A percentile compares a stretch with the other conserved stretches of the same genome.
These are phyloP conservation scores for Pseudopyrenochaeta lycopersici DNA, from an alignment of 2,329 filamentous ascomycete genomes.

Conservation along the genomic window DNA sequence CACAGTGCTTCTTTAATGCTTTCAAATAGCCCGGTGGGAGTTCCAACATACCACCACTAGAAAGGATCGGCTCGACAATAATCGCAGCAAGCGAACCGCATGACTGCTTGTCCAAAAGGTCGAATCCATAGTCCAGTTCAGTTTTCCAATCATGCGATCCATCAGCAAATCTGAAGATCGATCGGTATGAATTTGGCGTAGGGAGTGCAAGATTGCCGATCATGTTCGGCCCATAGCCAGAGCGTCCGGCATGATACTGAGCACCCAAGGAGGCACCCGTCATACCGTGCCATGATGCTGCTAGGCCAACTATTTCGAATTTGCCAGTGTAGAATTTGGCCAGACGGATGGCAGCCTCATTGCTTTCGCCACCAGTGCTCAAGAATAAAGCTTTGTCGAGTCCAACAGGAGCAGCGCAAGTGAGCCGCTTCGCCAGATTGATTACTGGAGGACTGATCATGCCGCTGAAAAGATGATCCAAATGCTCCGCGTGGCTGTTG, in stretches of 20 bases:
- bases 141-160: slow-evolving; percentile 72
- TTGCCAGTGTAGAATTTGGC: slow-evolving; percentile 71
- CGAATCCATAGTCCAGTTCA: slow-evolving; percentile 70
- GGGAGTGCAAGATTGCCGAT: slow-evolving; percentile 68
- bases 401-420: slow-evolving; percentile 30
- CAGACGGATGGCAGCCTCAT: slow-evolving; percentile 70
- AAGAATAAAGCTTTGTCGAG: slow-evolving; percentile 48
- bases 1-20: slow-evolving; percentile 58
- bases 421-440: slow-evolving; percentile 39
- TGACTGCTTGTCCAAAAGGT: slow-evolving; percentile 66
- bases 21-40: slow-evolving; percentile 67
- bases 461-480: slow-evolving; percentile 47
- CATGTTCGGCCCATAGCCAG: slow-evolving; percentile 56
- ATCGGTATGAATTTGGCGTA: slow-evolving; percentile 69
- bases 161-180: slow-evolving; percentile 66
- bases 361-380: slow-evolving; percentile 47
- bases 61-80: slow-evolving; percentile 69
- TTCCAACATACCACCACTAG: slow-evolving; percentile 67
- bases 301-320: slow-evolving; percentile 70
- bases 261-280: slow-evolving; percentile 63
- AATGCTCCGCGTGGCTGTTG: slow-evolving; percentile 31
- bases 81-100: slow-evolving; percentile 70
- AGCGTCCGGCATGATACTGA: slow-evolving; percentile 64
- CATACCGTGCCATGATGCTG: slow-evolving; percentile 69
- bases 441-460: slow-evolving; percentile 49